Evolutionary conservation across 1,284 basidiomycete genomes (phyloP).

Genomic region (Laetiporus sulphureus): DNA sequence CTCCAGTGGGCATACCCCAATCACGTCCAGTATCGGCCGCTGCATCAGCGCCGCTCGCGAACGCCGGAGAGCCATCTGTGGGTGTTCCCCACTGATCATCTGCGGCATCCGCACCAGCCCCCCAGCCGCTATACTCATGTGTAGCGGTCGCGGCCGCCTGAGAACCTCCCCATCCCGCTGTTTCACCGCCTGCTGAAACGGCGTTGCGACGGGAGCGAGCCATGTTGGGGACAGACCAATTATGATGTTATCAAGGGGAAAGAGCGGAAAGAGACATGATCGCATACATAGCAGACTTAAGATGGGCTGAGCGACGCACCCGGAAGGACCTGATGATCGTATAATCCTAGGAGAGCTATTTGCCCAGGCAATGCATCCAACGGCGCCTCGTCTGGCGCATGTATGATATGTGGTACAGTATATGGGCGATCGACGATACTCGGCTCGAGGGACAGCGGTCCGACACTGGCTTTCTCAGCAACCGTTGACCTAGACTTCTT

Average conservation of each 20-base stretch:
- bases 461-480: neutral
- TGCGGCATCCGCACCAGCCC: conserved; percentile 7
- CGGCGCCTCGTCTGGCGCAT: neutral
- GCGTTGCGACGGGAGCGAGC: conserved; percentile 11
- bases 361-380: neutral
- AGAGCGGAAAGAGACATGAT: conserved; percentile 1
- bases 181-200: conserved; percentile 14
- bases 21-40: neutral
- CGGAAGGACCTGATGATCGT: conserved; percentile 5
- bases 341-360: neutral
- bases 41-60: neutral
- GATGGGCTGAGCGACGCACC: conserved; percentile 8
- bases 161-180: conserved; percentile 11
- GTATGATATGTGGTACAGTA: neutral
- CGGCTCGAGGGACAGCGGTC: neutral
- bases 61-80: neutral
- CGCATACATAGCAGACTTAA: neutral
- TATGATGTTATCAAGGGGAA: neutral
- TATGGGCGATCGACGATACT: neutral
- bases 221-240: conserved; percentile 6
- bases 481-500: neutral
- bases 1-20: neutral
- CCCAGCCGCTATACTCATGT: conserved; percentile 13
- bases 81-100: conserved; percentile 1
- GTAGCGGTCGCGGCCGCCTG: conserved; percentile 10